A percentile compares a stretch with the other conserved stretches of the same genome.
Conservation (phyloP, 2,329 filamentous ascomycete species). For the Clarireedia monteithiana region DNA sequence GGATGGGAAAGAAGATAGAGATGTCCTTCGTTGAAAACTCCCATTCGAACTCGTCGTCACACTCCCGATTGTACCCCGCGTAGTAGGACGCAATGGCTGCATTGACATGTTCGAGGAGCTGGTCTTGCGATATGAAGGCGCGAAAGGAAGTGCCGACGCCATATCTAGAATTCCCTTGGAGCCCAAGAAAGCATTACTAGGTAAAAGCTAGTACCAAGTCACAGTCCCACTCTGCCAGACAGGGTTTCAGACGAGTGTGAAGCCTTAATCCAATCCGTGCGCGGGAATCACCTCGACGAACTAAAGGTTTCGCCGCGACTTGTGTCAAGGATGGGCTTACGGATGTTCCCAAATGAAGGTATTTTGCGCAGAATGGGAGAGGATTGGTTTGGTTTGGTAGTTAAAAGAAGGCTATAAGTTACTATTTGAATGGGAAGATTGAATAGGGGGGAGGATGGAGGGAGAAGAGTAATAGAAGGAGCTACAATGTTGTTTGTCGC, state of each 20-base stretch:
- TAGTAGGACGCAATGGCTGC: slow-evolving; percentile 21
- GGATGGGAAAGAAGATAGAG: slow-evolving; percentile 55
- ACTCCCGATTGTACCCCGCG: slow-evolving; percentile 18
- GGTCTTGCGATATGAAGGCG: slow-evolving; percentile 14
- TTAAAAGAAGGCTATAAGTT: not conserved
- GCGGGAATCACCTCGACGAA: not conserved
- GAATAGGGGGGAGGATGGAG: not conserved
- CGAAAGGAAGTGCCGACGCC: slow-evolving; percentile 14
- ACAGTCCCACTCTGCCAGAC: slow-evolving; percentile 8
- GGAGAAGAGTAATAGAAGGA: not conserved
- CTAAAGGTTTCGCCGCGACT: not conserved
- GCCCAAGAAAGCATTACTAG: slow-evolving; percentile 10
- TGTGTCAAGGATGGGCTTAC: not conserved
- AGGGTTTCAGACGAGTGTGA: slow-evolving; percentile 3
- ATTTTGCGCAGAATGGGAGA: not conserved
- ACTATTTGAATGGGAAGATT: not conserved
- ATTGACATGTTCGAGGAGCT: slow-evolving; percentile 15
- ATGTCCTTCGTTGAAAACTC: slow-evolving; percentile 38
- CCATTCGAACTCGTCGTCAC: slow-evolving; percentile 25
- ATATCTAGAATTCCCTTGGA: slow-evolving; percentile 6
- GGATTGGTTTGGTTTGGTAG: not conserved
- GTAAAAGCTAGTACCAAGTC: slow-evolving; percentile 7
- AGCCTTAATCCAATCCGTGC: slow-evolving; percentile 9
- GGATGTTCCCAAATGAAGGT: too few relatives aligned
- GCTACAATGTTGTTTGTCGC: not conserved